These are phyloP conservation scores for Saccharum spontaneum DNA, from an alignment of 176 grass and related monocot species.

Conservation along the genomic window DNA sequence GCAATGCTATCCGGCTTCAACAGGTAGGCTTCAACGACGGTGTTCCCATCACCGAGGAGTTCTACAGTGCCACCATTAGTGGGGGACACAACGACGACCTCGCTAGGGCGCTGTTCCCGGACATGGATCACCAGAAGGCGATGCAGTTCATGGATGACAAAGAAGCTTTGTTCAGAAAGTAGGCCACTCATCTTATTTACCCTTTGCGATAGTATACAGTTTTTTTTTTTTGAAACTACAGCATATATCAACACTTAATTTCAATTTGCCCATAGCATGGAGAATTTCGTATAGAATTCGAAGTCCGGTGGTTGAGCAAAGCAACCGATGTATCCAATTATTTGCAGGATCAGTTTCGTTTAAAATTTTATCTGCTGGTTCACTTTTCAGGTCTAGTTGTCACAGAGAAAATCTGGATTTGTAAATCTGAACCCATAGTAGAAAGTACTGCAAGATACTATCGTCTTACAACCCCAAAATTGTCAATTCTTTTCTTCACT, in stretches of 20 bases:
- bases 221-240: too few relatives aligned
- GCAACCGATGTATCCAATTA: background rate
- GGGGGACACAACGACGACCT: constrained; percentile 73
- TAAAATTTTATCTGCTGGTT: too few relatives aligned
- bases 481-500: background rate
- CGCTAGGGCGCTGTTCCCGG: constrained; percentile 53
- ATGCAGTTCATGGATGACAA: constrained; percentile 75
- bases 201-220: background rate
- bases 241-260: background rate
- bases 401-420: background rate
- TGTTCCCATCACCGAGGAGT: constrained; percentile 73
- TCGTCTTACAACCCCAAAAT: background rate
- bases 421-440: background rate
- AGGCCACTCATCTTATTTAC: background rate
- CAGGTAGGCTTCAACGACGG: constrained; percentile 46
- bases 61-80: constrained; percentile 64
- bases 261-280: background rate
- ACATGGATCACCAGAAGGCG: constrained; percentile 54
- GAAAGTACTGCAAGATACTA: background rate
- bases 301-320: background rate
- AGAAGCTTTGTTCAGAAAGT: constrained; percentile 68
- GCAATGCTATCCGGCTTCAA: too few relatives aligned
- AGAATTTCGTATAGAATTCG: background rate
- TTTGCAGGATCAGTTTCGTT: too few relatives aligned
- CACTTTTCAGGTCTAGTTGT: too few relatives aligned